phyloP scores from a whole-genome alignment of 2,329 filamentous ascomycete species.

The Cercospora sp. region DNA sequence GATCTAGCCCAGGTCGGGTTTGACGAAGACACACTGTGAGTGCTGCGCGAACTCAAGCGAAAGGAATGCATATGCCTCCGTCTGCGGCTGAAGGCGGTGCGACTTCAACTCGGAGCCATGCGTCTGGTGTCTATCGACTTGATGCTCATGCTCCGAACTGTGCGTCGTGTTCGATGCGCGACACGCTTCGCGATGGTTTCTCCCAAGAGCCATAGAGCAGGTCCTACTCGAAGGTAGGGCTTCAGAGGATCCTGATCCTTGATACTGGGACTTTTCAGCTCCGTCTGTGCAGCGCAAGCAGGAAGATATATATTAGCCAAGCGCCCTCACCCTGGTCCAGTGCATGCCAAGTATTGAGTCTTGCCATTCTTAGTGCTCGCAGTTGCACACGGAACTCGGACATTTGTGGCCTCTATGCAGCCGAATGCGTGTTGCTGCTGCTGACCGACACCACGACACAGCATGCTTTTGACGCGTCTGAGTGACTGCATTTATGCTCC shows the following conservation, averaged over 20 bases:
- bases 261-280: not conserved
- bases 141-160: not conserved
- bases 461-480: not conserved
- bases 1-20: not conserved
- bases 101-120: not conserved
- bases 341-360: conserved; percentile 10
- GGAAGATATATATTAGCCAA: conserved; percentile 9
- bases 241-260: not conserved
- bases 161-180: not conserved
- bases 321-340: not conserved
- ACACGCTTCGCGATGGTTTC: not conserved
- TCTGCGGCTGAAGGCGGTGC: conserved; percentile 1
- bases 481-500: not conserved
- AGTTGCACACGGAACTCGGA: not conserved
- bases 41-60: not conserved
- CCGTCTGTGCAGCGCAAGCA: not conserved
- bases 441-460: not conserved
- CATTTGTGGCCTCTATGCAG: not conserved
- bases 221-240: not conserved
- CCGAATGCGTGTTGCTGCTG: not conserved
- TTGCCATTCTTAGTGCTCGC: not conserved
- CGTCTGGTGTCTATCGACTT: not conserved
- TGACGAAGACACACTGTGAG: not conserved
- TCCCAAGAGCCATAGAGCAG: not conserved
- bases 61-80: conserved; percentile 1